A percentile compares a stretch with the other conserved stretches of the same genome.
phyloP scores from a whole-genome alignment of 2,329 filamentous ascomycete species.

The Paracoccidioides lutzii region DNA sequence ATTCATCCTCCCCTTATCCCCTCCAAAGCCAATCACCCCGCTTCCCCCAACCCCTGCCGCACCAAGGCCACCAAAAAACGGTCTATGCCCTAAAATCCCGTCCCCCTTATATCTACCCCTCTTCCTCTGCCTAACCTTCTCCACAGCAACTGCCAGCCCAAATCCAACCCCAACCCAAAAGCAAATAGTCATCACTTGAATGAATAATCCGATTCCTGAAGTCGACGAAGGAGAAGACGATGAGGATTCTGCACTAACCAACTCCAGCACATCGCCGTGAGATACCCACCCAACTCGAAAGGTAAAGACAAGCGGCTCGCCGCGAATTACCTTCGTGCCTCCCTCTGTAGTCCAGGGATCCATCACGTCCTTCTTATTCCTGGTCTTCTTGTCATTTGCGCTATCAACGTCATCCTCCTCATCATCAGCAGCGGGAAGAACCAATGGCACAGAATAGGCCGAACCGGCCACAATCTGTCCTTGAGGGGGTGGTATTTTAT shows the following conservation, averaged over 20 bases:
- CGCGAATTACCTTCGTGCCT: constrained; percentile 62
- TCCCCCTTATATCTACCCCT: constrained; percentile 26
- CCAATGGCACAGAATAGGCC: constrained; percentile 70
- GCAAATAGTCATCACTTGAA: constrained; percentile 18
- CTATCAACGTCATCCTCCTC: constrained; percentile 8
- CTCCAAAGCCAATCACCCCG: constrained; percentile 23
- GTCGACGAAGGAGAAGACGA: not conserved
- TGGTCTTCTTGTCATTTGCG: constrained; percentile 18
- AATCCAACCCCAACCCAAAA: constrained; percentile 26
- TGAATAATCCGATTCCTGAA: constrained; percentile 16
- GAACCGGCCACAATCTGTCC: constrained; percentile 78
- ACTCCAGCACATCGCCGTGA: constrained; percentile 26
- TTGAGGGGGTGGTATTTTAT: constrained; percentile 29
- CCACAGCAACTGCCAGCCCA: constrained; percentile 26
- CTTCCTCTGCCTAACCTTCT: constrained; percentile 18
- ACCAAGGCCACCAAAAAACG: not conserved
- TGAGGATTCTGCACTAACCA: constrained; percentile 11
- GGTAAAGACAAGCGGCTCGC: constrained; percentile 64
- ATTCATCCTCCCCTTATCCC: constrained; percentile 40
- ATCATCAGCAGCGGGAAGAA: constrained; percentile 32
- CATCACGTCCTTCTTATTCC: constrained; percentile 37
- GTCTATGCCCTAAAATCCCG: constrained; percentile 32
- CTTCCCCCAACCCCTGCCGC: not conserved
- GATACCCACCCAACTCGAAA: constrained; percentile 68
- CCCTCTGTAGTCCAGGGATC: constrained; percentile 36